These are phyloP conservation scores for Ogataea hybrid DNA, from an alignment of 1,139 yeast species.

Conservation along the genomic window DNA sequence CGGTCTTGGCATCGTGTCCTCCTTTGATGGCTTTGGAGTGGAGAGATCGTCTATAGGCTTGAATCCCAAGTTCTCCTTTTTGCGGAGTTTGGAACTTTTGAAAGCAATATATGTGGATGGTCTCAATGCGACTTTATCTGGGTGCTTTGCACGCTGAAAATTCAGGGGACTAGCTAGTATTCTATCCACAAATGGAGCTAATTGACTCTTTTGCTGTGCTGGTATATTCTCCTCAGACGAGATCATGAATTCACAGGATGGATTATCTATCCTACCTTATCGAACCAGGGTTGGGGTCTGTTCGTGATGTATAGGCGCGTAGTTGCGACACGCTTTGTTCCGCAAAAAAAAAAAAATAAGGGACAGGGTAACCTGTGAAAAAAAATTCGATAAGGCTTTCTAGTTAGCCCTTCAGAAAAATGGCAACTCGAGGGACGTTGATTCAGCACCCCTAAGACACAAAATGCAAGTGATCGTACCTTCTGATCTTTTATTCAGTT, in stretches of 20 bases:
- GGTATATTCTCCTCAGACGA: slow-evolving; percentile 7
- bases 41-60: slow-evolving; percentile 6
- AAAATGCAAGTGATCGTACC: background rate
- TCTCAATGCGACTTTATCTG: slow-evolving; percentile 36
- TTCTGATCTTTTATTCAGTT: background rate
- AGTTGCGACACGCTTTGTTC: slow-evolving; percentile 6
- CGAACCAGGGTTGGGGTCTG: slow-evolving; percentile 5
- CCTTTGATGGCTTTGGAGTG: slow-evolving; percentile 1
- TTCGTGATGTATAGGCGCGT: slow-evolving; percentile 4
- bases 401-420: slow-evolving; percentile 1
- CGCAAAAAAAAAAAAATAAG: background rate
- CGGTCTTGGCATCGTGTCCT: slow-evolving; percentile 34
- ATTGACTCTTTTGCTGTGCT: slow-evolving; percentile 6
- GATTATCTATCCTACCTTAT: background rate
- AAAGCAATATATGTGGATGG: slow-evolving; percentile 45
- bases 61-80: slow-evolving; percentile 5
- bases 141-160: slow-evolving; percentile 45
- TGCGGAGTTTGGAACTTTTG: slow-evolving; percentile 18
- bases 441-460: background rate
- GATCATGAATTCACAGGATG: slow-evolving; percentile 3
- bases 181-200: slow-evolving; percentile 40
- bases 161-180: slow-evolving; percentile 48
- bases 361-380: slow-evolving; percentile 4
- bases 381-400: slow-evolving; percentile 8
- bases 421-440: slow-evolving; percentile 2